These are phyloP conservation scores for Lactarius vividus DNA, from an alignment of 768 basidiomycete species.

Conservation along the genomic window DNA sequence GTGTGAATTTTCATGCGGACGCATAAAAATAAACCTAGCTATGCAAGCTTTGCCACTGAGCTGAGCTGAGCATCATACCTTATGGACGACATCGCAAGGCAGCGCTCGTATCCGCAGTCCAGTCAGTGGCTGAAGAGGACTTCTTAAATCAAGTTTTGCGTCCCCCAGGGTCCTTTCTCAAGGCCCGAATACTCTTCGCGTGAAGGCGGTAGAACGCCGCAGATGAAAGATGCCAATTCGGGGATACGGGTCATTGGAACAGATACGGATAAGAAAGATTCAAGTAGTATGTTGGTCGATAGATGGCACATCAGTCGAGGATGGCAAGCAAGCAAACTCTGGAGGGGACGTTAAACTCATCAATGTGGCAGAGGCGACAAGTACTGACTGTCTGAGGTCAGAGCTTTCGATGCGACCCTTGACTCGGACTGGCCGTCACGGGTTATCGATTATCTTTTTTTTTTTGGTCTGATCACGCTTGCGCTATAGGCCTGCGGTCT, in stretches of 20 bases:
- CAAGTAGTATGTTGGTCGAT: no score
- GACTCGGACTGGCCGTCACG: no score
- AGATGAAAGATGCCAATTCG: slow-evolving; percentile 44
- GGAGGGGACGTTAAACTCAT: slow-evolving; percentile 25
- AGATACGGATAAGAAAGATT: no score
- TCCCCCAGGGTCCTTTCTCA: slow-evolving; percentile 45
- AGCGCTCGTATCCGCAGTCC: slow-evolving; percentile 52
- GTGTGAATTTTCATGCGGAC: slow-evolving; percentile 69
- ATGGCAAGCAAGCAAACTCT: slow-evolving; percentile 69
- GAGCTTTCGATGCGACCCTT: no score
- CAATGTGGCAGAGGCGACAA: no score
- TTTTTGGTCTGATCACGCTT: no score
- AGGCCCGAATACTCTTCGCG: slow-evolving; percentile 47
- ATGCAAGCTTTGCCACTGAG: slow-evolving; percentile 39
- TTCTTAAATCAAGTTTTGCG: slow-evolving; percentile 37
- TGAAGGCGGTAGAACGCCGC: slow-evolving; percentile 47
- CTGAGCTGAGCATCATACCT: no score
- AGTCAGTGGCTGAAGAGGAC: slow-evolving; percentile 39
- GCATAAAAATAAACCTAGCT: slow-evolving; percentile 60
- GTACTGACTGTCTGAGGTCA: no score
- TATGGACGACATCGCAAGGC: slow-evolving; percentile 61
- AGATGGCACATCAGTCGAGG: slow-evolving; percentile 39
- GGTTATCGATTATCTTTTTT: no score
- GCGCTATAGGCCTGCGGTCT: no score
- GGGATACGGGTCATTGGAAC: slow-evolving; percentile 62